Conservation (phyloP, 345 rosid species). For the Punica granatum region DNA sequence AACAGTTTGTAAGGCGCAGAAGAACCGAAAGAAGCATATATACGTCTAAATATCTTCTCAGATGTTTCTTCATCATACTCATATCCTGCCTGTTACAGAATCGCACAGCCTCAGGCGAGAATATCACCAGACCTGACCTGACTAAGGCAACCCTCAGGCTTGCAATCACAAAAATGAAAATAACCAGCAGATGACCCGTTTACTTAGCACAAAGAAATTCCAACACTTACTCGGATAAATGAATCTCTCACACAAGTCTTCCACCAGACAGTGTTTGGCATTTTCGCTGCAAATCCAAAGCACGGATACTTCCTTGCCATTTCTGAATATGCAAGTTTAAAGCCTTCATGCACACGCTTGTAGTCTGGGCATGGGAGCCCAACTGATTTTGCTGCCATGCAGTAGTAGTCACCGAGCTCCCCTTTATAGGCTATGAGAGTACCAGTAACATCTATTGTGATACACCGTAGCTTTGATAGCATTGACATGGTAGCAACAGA, state of each 20-base stretch:
- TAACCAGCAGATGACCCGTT: neutral
- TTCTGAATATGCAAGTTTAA: conserved; percentile 77
- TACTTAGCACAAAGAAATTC: neutral
- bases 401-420: conserved; percentile 96
- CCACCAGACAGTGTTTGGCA: conserved; percentile 96
- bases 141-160: neutral
- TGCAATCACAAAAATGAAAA: neutral
- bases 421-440: conserved; percentile 96
- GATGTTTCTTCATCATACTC: conserved; percentile 88
- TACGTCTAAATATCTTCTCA: conserved; percentile 75
- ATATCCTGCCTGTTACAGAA: conserved; percentile 72
- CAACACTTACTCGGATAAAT: conserved; percentile 51
- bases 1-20: conserved; percentile 82
- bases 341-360: conserved; percentile 83
- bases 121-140: neutral
- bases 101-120: neutral
- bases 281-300: conserved; percentile 72
- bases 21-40: conserved; percentile 90
- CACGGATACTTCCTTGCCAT: conserved; percentile 90
- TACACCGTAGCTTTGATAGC: conserved; percentile 62
- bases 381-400: conserved; percentile 96
- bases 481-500: conserved; percentile 39
- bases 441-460: conserved; percentile 96
- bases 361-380: conserved; percentile 96
- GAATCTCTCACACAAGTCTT: conserved; percentile 81